These are phyloP conservation scores for Epichloe aotearoae DNA, from an alignment of 2,329 filamentous ascomycete species.

Conservation along the genomic window DNA sequence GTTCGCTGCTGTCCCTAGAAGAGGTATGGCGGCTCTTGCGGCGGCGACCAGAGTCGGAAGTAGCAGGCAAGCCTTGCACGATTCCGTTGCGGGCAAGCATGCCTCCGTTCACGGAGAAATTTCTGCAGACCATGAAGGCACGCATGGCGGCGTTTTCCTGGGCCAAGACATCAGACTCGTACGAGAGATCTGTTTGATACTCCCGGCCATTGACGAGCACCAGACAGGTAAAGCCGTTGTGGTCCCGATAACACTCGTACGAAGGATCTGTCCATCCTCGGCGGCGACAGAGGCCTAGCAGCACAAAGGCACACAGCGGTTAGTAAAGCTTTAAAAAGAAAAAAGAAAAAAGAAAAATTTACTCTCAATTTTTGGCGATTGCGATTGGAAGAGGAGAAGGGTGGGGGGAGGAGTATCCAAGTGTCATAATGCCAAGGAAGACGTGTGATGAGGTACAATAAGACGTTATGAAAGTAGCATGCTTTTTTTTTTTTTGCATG, in stretches of 20 bases:
- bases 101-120: conserved; percentile 93
- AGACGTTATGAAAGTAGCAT: neutral
- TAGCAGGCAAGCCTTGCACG: conserved; percentile 50
- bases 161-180: conserved; percentile 68
- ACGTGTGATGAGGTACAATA: neutral
- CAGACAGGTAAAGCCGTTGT: conserved; percentile 71
- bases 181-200: conserved; percentile 82
- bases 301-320: neutral
- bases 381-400: neutral
- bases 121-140: conserved; percentile 93
- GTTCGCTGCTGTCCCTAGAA: conserved; percentile 30
- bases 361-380: neutral
- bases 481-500: neutral
- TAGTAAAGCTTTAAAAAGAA: neutral
- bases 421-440: neutral
- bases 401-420: neutral
- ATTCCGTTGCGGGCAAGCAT: conserved; percentile 64
- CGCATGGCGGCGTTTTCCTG: conserved; percentile 91
- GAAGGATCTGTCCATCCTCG: conserved; percentile 85
- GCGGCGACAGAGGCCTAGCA: conserved; percentile 79
- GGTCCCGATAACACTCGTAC: conserved; percentile 69
- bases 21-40: conserved; percentile 40
- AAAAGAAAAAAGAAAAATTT: too few species aligned
- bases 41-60: conserved; percentile 32
- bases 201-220: conserved; percentile 93